These are phyloP conservation scores for Pichia sp. DNA, from an alignment of 1,139 yeast species.

Conservation along the genomic window DNA sequence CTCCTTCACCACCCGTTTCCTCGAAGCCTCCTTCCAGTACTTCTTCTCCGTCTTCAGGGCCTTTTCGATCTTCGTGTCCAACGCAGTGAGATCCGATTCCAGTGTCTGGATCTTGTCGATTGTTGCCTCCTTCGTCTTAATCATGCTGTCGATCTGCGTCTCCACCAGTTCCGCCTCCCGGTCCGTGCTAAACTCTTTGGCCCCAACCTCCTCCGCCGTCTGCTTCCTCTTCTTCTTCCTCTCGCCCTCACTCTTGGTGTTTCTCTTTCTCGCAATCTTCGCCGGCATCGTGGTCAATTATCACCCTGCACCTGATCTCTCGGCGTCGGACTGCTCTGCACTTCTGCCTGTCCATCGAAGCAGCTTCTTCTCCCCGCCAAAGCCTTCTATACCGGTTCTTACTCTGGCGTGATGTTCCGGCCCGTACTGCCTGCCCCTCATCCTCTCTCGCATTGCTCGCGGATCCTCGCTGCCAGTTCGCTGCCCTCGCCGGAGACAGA, in stretches of 20 bases:
- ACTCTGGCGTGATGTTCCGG: too few species aligned
- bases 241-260: not conserved
- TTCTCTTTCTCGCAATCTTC: not conserved
- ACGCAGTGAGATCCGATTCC: slow-evolving; percentile 10
- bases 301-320: not conserved
- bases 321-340: not conserved
- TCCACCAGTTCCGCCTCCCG: not conserved
- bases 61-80: slow-evolving; percentile 11
- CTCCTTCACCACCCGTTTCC: not conserved
- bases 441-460: too few species aligned
- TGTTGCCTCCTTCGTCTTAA: slow-evolving; percentile 9
- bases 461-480: too few species aligned
- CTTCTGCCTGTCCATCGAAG: too few species aligned
- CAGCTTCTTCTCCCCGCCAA: too few species aligned
- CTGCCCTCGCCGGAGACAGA: too few species aligned
- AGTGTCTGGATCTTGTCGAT: slow-evolving; percentile 11
- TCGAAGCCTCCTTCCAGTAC: slow-evolving; percentile 3
- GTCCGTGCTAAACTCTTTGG: not conserved
- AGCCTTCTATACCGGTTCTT: too few species aligned
- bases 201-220: not conserved
- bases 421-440: too few species aligned
- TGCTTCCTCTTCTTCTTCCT: not conserved
- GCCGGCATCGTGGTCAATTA: not conserved
- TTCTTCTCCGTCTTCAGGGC: not conserved
- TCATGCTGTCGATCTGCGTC: slow-evolving; percentile 1